Evolutionary conservation across 352 stramenopile species (phyloP).

Genomic region (Phytophthora pistaciae): DNA sequence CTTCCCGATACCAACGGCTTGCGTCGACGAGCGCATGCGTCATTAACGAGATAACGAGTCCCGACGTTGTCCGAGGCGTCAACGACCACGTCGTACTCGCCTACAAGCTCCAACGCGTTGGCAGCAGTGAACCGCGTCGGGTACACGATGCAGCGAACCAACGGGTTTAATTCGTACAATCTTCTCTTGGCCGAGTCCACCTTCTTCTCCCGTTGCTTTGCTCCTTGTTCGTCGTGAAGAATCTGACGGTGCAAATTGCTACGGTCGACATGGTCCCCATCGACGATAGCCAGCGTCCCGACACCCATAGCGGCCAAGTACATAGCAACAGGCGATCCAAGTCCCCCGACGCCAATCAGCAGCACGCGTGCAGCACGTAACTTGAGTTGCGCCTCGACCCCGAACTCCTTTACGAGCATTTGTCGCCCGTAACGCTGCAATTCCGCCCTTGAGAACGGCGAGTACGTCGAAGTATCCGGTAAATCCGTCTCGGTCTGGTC

Average conservation of each 20-base stretch:
- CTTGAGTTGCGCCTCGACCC: slow-evolving; percentile 87
- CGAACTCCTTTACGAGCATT: slow-evolving; percentile 95
- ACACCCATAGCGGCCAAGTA: slow-evolving; percentile 97
- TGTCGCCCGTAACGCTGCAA: slow-evolving; percentile 95
- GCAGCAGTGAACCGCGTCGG: slow-evolving; percentile 60
- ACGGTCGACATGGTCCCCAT: slow-evolving; percentile 95
- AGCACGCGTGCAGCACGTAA: slow-evolving; percentile 84
- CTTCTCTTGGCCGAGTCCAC: slow-evolving; percentile 83
- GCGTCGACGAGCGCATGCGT: slow-evolving; percentile 88
- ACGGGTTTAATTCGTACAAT: slow-evolving; percentile 82
- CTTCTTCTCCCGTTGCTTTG: slow-evolving; percentile 85
- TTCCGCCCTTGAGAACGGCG: slow-evolving; percentile 56
- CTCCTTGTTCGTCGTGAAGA: slow-evolving; percentile 89
- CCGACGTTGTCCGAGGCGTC: slow-evolving; percentile 97
- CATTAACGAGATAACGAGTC: slow-evolving; percentile 97
- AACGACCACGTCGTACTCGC: slow-evolving; percentile 92
- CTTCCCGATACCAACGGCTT: slow-evolving; percentile 95
- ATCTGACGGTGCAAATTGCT: slow-evolving; percentile 98
- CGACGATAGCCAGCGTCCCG: slow-evolving; percentile 93
- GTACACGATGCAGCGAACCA: slow-evolving; percentile 65
- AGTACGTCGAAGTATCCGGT: slow-evolving; percentile 35
- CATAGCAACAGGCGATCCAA: slow-evolving; percentile 95
- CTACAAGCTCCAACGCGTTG: slow-evolving; percentile 88
- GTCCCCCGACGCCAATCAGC: slow-evolving; percentile 95
- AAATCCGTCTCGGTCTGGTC: slow-evolving; percentile 1